Conservation (phyloP, 139 green algal genomes). For the Yamagishiella unicocca region DNA sequence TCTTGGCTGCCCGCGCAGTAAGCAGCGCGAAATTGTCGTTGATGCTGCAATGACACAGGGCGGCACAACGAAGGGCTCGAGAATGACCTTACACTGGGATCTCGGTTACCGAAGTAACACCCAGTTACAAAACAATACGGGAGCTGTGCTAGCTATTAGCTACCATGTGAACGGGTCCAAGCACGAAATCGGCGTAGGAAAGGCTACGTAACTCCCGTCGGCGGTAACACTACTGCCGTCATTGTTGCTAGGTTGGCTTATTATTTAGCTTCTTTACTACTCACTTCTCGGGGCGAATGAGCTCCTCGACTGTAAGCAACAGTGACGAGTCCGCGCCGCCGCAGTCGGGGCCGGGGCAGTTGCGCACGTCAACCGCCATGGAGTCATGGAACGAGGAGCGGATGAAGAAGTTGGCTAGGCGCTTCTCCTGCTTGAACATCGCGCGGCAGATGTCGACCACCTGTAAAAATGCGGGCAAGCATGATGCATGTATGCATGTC, state of each 20-base stretch:
- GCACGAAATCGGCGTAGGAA: too few species aligned
- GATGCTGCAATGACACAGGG: neutral
- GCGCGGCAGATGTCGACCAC: neutral
- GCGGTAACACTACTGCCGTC: too few species aligned
- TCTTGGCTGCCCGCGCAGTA: neutral
- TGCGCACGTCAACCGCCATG: neutral
- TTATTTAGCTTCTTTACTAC: neutral
- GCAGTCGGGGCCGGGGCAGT: neutral
- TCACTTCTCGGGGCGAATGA: conserved; percentile 23
- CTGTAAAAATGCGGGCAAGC: too few species aligned
- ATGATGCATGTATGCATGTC: too few species aligned
- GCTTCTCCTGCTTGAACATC: conserved; percentile 10
- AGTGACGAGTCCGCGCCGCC: neutral
- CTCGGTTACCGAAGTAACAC: too few species aligned
- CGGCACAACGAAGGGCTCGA: too few species aligned
- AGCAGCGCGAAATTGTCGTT: neutral
- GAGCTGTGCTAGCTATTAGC: too few species aligned
- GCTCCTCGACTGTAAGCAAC: conserved; percentile 3
- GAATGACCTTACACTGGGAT: too few species aligned
- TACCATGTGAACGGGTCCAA: too few species aligned
- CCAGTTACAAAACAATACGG: too few species aligned
- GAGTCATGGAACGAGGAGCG: conserved; percentile 37
- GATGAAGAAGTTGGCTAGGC: conserved; percentile 25
- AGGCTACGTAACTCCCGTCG: too few species aligned
- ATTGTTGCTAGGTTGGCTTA: too few species aligned